Base-by-base conservation (phyloP, 1,284 basidiomycete species). In the Cryptococcus jaspeensis region DNA sequence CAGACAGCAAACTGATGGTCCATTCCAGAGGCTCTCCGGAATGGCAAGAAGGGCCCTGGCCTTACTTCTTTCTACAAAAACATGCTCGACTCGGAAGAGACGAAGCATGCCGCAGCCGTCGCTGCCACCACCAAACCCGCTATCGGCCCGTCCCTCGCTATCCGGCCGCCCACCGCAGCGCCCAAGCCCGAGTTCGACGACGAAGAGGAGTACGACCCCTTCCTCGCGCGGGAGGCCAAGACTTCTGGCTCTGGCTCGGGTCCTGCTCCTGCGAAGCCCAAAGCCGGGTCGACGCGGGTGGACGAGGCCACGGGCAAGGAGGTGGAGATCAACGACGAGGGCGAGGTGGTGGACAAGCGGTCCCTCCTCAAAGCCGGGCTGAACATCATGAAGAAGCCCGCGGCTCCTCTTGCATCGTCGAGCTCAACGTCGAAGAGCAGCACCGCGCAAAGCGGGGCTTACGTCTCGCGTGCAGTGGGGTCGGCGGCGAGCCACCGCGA, bases 251-350 rank as follows among this genome's bases (percentile, higher is more conserved):
- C 13, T 28, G 39, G 5, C 40, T 42, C 40, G 4, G 40, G 40
- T 22, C 9, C 28, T 32, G 28, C 8, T 12, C 15, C 35, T 44
- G 7, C 23, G 2, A 16, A 42, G n/a, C 35, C 20, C 11, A 45
- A 53, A 43, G 59, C 63, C 1, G 58, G 55, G 18, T 41, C 58
- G 7, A 43, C 52, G 43, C 58, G 47, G n/a, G 55, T 54, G 20
- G 47, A 61, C 44, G 60, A 56, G 0, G 84, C 82, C 50, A 81
- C 87, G 64, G 94, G 93, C 18, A 88, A 90, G 74, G 82, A 86
- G n/a, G 87, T 99, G 41, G 94, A 97, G 75, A 80, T 98, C 50
- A 99, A 99, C 76, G 96, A 99, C 74, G 94, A 98, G 67, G 93
- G 93, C 69, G 89, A 96, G 75, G 91, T 99, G 50, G 89, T 99